Base-by-base conservation (phyloP, 495 filamentous ascomycete species). In the Aspergillus ostianus region DNA sequence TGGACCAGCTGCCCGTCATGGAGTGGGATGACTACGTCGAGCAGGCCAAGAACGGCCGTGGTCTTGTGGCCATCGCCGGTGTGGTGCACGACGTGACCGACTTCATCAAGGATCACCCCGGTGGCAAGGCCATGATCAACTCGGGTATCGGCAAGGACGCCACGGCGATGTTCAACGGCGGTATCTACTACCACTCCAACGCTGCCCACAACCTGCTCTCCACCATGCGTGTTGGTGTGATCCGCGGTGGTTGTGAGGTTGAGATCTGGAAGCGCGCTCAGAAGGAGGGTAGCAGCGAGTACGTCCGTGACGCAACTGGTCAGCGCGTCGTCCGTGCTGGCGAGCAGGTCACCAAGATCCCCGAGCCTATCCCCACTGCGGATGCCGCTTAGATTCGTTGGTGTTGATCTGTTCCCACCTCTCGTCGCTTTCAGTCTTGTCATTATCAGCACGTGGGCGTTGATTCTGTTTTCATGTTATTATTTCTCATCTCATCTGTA, bases 181-280 rank as follows among this genome's bases (percentile, higher is more conserved):
- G 94, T 78, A 89, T 98, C 59, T 98, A 98, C 81, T 89, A 91
- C 72, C 94, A 98, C 83, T 93, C 89, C 67, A 98, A 98, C 77
- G 94, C 90, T 56, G 94, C 94, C 52, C 94, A 98, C 85, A 98
- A 98, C 80, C 80, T 97, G 36, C 85, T 98, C 51, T 93, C 90
- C 17, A 97, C 92, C 65, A 96, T 97, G 91, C 85, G 94, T 64
- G 90, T 98, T 6, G 94, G 92, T 77, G 94, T 98, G 51, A 90
- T 98, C 59, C 92, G 94, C 55, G 94, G 94, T 65, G 94, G 94
- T 48, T 93, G 90, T 70, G 94, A 97, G 72, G 94, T 98, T 56
- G 94, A 98, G 82, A 96, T 98, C 82, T 97, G 94, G 94, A 97
- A 97, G 85, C 90, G 91, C 23, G 87, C 92, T 47, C 89, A 93